phyloP scores from a whole-genome alignment of 2,329 filamentous ascomycete species.

The Parastagonospora nodorum region DNA sequence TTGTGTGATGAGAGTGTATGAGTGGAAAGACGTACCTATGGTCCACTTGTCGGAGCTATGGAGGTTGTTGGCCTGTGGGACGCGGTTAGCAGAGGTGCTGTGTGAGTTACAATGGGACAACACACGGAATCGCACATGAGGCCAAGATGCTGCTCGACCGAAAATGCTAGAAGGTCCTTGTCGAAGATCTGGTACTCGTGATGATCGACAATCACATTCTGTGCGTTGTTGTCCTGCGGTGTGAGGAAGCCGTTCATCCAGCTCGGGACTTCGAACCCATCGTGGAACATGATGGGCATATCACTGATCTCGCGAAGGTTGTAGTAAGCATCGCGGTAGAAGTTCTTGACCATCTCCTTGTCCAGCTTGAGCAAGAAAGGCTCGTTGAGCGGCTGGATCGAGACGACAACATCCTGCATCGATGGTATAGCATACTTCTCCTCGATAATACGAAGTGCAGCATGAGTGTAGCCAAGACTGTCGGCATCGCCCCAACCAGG shows the following conservation, averaged over 20 bases:
- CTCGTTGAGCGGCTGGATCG: constrained; percentile 63
- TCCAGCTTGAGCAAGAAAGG: constrained; percentile 56
- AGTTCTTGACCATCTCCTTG: constrained; percentile 55
- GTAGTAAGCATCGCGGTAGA: constrained; percentile 60
- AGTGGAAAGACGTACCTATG: constrained; percentile 15
- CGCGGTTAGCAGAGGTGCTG: neutral
- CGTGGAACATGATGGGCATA: constrained; percentile 61
- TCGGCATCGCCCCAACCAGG: constrained; percentile 55
- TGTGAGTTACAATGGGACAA: neutral
- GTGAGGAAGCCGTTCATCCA: constrained; percentile 66
- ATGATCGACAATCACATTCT: constrained; percentile 66
- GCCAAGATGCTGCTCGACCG: constrained; percentile 58
- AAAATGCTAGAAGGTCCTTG: constrained; percentile 54
- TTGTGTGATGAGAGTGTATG: neutral
- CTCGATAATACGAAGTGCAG: constrained; percentile 62
- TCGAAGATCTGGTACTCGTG: constrained; percentile 72
- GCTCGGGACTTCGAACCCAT: constrained; percentile 58
- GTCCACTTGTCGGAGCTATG: constrained; percentile 65
- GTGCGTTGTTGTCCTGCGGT: constrained; percentile 52
- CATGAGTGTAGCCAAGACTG: constrained; percentile 56
- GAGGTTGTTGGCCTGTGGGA: constrained; percentile 44
- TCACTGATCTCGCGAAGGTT: constrained; percentile 53
- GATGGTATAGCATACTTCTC: constrained; percentile 58
- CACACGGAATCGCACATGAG: constrained; percentile 61
- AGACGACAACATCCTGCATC: constrained; percentile 64